A percentile compares a stretch with the other conserved stretches of the same genome.
Evolutionary conservation across 441 rosid species (phyloP).

Genomic region (Hura crepitans): DNA sequence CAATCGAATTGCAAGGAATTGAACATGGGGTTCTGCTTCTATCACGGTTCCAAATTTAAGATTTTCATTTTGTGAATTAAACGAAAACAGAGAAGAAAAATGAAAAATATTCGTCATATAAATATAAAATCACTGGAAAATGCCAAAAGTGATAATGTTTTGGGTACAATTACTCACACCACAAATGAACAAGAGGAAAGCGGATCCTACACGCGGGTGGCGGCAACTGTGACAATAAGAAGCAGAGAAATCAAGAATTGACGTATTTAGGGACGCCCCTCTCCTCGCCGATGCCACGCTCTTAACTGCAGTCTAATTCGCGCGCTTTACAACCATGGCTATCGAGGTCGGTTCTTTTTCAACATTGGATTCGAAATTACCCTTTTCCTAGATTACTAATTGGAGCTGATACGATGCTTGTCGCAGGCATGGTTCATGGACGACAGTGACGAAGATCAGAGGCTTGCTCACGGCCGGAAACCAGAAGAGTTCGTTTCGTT

Average conservation of each 20-base stretch:
- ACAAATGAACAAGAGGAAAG: slow-evolving; percentile 30
- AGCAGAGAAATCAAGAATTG: slow-evolving; percentile 12
- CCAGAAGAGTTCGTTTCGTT: slow-evolving; percentile 50
- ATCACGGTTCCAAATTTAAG: neutral
- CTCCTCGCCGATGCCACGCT: neutral
- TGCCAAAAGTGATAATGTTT: slow-evolving; percentile 15
- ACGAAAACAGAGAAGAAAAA: no score
- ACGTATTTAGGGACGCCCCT: neutral
- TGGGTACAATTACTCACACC: slow-evolving; percentile 15
- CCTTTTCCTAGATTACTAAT: neutral
- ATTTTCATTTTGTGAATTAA: neutral
- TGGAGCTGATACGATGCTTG: neutral
- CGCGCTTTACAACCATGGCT: slow-evolving; percentile 38
- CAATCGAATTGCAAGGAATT: no score
- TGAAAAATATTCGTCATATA: neutral
- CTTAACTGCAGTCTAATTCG: neutral
- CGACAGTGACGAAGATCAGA: slow-evolving; percentile 60
- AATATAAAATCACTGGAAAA: slow-evolving; percentile 1
- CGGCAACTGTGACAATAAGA: neutral
- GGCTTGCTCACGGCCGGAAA: slow-evolving; percentile 59
- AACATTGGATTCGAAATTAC: neutral
- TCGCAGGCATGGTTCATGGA: slow-evolving; percentile 84
- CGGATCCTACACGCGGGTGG: slow-evolving; percentile 41
- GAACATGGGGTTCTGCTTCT: neutral
- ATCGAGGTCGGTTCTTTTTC: slow-evolving; percentile 49